Conservation (phyloP, 139 green algal genomes). For the Eudorina sp. region DNA sequence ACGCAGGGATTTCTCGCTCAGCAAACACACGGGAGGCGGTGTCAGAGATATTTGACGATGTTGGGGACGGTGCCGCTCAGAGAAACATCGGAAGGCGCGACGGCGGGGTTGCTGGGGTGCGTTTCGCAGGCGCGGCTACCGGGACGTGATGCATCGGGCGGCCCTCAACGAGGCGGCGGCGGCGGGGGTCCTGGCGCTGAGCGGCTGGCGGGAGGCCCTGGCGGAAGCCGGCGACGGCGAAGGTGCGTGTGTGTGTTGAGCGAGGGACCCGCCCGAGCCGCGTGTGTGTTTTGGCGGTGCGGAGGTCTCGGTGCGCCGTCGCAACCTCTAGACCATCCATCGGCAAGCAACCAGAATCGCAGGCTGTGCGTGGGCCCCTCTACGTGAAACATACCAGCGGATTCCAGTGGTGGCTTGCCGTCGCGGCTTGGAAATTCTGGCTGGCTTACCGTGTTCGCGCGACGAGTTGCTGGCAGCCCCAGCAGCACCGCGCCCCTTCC, state of each 20-base stretch:
- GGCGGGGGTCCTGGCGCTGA: conserved; percentile 82
- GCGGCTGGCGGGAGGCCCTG: conserved; percentile 69
- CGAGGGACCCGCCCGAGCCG: too few relatives aligned
- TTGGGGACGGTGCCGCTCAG: background rate
- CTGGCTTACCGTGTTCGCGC: background rate
- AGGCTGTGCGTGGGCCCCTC: background rate
- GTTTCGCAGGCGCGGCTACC: conserved; percentile 83
- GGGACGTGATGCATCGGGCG: conserved; percentile 86
- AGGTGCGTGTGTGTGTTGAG: too few relatives aligned
- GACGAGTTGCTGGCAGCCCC: background rate
- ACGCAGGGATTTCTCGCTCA: too few relatives aligned
- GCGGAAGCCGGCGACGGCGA: conserved; percentile 20
- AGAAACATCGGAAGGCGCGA: background rate
- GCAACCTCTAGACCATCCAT: background rate
- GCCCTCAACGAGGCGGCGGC: conserved; percentile 93
- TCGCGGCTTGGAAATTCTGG: background rate
- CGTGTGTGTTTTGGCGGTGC: too few relatives aligned
- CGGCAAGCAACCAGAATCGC: too few relatives aligned
- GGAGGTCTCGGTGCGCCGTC: too few relatives aligned
- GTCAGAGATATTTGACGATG: too few relatives aligned
- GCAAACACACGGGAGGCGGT: too few relatives aligned
- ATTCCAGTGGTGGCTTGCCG: background rate
- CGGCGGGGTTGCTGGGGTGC: background rate
- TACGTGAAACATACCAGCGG: background rate
- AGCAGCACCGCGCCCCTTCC: background rate